These are phyloP conservation scores for Fusarium sp. DNA, from an alignment of 2,329 filamentous ascomycete species.

Conservation along the genomic window DNA sequence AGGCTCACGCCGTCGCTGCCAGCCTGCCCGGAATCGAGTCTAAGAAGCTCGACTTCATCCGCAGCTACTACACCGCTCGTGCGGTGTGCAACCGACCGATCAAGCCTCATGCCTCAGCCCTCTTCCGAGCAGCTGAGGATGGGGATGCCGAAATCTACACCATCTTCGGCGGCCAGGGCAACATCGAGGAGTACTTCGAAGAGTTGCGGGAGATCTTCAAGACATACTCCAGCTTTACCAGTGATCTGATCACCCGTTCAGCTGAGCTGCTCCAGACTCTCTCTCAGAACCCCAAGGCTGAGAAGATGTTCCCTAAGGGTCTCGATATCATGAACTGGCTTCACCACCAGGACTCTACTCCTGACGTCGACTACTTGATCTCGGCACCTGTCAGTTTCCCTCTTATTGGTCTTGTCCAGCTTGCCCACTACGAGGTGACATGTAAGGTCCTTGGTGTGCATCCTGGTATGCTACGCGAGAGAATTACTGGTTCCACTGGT, in stretches of 20 bases:
- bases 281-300: slow-evolving; percentile 84
- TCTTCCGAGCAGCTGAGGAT: slow-evolving; percentile 89
- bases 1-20: slow-evolving; percentile 91
- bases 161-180: slow-evolving; percentile 96
- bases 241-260: slow-evolving; percentile 83
- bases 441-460: slow-evolving; percentile 92
- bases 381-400: slow-evolving; percentile 96
- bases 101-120: slow-evolving; percentile 91
- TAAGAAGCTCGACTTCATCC: slow-evolving; percentile 92
- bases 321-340: slow-evolving; percentile 95
- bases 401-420: slow-evolving; percentile 93
- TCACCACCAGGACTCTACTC: slow-evolving; percentile 87
- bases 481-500: slow-evolving; percentile 89
- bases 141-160: slow-evolving; percentile 88
- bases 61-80: slow-evolving; percentile 92
- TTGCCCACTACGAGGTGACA: slow-evolving; percentile 94
- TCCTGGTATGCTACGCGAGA: slow-evolving; percentile 87
- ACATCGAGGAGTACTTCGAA: slow-evolving; percentile 99
- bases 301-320: slow-evolving; percentile 98
- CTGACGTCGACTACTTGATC: slow-evolving; percentile 93
- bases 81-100: slow-evolving; percentile 86
- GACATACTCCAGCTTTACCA: slow-evolving; percentile 91
- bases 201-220: slow-evolving; percentile 92
- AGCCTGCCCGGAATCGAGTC: slow-evolving; percentile 88
- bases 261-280: slow-evolving; percentile 90